Percentiles rank a stretch among this genome's conserved stretches.
Conservation (phyloP, 106 monocot species). For the Acorus gramineus region DNA sequence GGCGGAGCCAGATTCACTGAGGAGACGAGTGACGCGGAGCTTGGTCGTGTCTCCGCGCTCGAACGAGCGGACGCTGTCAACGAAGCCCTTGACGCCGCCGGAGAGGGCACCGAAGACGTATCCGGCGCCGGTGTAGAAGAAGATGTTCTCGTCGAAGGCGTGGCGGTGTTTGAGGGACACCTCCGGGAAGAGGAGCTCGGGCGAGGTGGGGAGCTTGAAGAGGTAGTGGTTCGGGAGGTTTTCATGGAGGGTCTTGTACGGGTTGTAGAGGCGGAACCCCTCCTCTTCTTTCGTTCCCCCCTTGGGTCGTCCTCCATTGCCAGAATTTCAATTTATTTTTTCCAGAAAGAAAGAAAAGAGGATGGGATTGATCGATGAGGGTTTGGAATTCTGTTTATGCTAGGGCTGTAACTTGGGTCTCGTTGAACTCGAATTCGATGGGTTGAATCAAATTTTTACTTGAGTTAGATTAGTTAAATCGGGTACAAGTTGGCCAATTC, state of each 20-base stretch:
- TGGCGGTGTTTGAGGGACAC: conserved; percentile 1
- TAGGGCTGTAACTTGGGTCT: too few species aligned
- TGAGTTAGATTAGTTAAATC: too few species aligned
- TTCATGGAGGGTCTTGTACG: conserved; percentile 4
- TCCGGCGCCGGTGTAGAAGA: conserved; percentile 4
- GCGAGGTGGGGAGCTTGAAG: conserved; percentile 23
- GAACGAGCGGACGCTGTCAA: conserved; percentile 3
- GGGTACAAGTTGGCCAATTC: too few species aligned
- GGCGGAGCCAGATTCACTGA: conserved; percentile 5
- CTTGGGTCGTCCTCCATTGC: too few species aligned
- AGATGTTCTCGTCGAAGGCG: conserved; percentile 10
- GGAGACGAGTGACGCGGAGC: conserved; percentile 13
- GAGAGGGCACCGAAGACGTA: conserved; percentile 6
- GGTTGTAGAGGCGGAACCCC: conserved; percentile 21
- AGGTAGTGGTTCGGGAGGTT: conserved; percentile 4
- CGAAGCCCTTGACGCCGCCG: conserved; percentile 3
- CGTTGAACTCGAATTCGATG: too few species aligned
- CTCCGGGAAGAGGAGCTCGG: conserved; percentile 16
- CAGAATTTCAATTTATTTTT: too few species aligned
- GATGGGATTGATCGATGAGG: too few species aligned
- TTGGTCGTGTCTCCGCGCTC: conserved; percentile 13
- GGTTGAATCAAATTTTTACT: too few species aligned
- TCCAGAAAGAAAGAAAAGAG: too few species aligned
- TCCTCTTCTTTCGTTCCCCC: too few species aligned
- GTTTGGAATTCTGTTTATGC: too few species aligned